Percentiles rank a stretch among this genome's conserved stretches.
phyloP scores from a whole-genome alignment of 2,329 filamentous ascomycete species.

The Aureobasidium sp. region DNA sequence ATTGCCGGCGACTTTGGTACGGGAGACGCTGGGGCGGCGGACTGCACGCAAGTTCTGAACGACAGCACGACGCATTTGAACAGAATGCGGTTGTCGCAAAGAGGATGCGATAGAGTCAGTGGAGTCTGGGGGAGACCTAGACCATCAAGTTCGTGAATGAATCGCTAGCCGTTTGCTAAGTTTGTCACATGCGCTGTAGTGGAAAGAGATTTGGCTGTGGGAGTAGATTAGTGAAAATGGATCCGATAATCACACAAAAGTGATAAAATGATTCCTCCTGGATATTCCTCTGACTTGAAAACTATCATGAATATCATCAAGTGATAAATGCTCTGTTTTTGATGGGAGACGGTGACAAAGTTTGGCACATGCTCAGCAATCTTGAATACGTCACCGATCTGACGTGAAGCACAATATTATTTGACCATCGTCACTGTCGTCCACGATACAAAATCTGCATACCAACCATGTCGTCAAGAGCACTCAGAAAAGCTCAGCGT shows the following conservation, averaged over 20 bases:
- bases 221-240: too few relatives aligned
- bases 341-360: background rate
- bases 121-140: background rate
- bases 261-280: background rate
- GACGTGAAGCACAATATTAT: background rate
- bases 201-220: background rate
- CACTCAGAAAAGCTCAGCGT: slow-evolving; percentile 56
- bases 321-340: background rate
- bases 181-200: background rate
- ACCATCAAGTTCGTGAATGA: background rate
- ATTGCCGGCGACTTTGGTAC: background rate
- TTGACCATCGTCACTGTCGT: background rate
- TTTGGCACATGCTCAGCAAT: background rate
- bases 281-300: background rate
- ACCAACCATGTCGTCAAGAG: slow-evolving; percentile 54
- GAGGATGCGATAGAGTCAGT: background rate
- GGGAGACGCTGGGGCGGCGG: slow-evolving; percentile 47
- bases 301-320: background rate
- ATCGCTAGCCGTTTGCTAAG: background rate
- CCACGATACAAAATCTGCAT: background rate
- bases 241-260: background rate
- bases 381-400: background rate
- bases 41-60: slow-evolving; percentile 61
- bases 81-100: background rate
- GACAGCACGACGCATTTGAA: slow-evolving; percentile 63